Evolutionary conservation across 2,329 filamentous ascomycete genomes (phyloP).

Genomic region (Orbilia ellipsospora): DNA sequence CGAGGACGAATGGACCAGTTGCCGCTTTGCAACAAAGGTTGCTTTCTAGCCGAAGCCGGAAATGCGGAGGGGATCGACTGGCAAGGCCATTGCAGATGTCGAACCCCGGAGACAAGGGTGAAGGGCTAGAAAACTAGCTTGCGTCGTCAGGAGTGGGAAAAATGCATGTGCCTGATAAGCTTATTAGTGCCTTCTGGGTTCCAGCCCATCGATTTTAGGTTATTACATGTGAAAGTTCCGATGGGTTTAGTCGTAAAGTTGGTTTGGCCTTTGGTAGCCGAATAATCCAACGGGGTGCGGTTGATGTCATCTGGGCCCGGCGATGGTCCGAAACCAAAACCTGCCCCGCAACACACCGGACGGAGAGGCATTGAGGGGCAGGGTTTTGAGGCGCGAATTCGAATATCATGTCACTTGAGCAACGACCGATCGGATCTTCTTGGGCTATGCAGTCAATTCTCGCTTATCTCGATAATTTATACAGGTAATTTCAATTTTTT

Average conservation of each 20-base stretch:
- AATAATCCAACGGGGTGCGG: conserved; percentile 20
- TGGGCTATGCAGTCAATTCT: conserved; percentile 24
- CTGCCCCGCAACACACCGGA: conserved; percentile 51
- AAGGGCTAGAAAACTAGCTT: conserved; percentile 12
- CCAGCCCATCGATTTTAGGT: conserved; percentile 23
- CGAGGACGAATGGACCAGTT: conserved; percentile 56
- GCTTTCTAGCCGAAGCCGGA: conserved; percentile 55
- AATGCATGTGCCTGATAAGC: conserved; percentile 55
- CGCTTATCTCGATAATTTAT: conserved; percentile 51
- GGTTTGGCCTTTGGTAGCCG: conserved; percentile 49
- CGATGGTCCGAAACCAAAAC: conserved; percentile 46
- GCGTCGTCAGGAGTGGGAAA: conserved; percentile 1
- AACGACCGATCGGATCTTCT: not conserved
- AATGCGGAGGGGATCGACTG: conserved; percentile 53
- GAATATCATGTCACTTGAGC: not conserved
- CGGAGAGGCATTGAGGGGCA: conserved; percentile 41
- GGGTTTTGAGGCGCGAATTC: not conserved
- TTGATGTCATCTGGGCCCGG: conserved; percentile 54
- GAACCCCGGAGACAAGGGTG: conserved; percentile 53
- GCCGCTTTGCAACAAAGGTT: conserved; percentile 40
- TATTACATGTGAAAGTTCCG: conserved; percentile 51
- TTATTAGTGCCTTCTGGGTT: conserved; percentile 44
- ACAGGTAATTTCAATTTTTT: conserved; percentile 8
- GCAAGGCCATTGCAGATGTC: conserved; percentile 26
- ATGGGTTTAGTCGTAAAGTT: conserved; percentile 6